Evolutionary conservation across 2,329 filamentous ascomycete species (phyloP).

Genomic region (Alternaria sp.): DNA sequence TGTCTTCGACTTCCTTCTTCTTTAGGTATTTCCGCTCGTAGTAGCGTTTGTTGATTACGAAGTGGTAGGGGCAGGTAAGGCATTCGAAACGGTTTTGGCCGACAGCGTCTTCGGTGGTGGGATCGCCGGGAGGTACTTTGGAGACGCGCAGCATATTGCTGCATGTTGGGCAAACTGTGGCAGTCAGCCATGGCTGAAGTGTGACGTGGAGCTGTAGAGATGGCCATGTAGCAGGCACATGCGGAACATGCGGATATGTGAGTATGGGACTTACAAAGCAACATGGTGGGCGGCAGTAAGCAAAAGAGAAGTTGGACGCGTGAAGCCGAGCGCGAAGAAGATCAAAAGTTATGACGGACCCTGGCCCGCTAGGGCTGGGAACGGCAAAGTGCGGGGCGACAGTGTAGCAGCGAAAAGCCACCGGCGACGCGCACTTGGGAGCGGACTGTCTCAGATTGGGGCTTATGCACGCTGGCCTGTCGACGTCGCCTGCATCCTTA

Average conservation of each 20-base stretch:
- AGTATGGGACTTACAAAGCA: slow-evolving; percentile 64
- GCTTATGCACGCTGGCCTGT: slow-evolving; percentile 17
- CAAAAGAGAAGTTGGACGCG: neutral
- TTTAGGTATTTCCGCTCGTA: slow-evolving; percentile 82
- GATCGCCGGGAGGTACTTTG: slow-evolving; percentile 48
- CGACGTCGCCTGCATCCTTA: neutral
- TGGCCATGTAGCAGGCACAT: neutral
- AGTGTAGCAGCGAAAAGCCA: slow-evolving; percentile 12
- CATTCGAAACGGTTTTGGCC: slow-evolving; percentile 86
- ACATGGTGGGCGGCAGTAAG: slow-evolving; percentile 54
- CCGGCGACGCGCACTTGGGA: slow-evolving; percentile 18
- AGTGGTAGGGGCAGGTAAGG: slow-evolving; percentile 92
- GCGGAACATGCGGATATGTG: neutral
- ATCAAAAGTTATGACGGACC: slow-evolving; percentile 39
- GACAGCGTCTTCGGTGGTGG: slow-evolving; percentile 44
- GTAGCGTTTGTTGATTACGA: slow-evolving; percentile 77
- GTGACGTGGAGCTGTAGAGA: neutral
- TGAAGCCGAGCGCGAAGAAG: slow-evolving; percentile 1
- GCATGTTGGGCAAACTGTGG: slow-evolving; percentile 76
- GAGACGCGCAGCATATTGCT: slow-evolving; percentile 83
- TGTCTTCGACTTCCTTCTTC: slow-evolving; percentile 85
- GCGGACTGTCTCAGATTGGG: slow-evolving; percentile 23
- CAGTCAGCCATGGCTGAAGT: neutral
- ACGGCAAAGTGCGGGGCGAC: slow-evolving; percentile 35
- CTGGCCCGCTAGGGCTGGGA: slow-evolving; percentile 22